Evolutionary conservation across 345 rosid genomes (phyloP).

Genomic region (Salix koriyanagi): DNA sequence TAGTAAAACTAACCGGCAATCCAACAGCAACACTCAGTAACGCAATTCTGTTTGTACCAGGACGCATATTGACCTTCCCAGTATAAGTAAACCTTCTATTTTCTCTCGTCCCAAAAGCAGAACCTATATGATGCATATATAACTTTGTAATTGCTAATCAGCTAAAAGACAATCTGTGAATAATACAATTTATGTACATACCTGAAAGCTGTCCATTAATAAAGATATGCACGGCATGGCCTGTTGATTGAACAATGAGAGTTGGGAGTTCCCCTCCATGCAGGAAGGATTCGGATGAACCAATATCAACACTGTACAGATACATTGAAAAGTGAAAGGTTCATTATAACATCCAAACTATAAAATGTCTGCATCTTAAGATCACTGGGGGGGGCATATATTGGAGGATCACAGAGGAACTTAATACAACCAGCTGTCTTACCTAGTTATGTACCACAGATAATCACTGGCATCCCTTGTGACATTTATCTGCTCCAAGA

Average conservation of each 20-base stretch:
- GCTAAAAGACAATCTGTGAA: background rate
- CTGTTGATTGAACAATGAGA: conserved; percentile 77
- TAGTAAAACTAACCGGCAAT: conserved; percentile 65
- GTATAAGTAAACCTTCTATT: conserved; percentile 64
- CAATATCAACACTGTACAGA: conserved; percentile 64
- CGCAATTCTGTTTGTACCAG: conserved; percentile 87
- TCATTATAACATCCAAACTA: background rate
- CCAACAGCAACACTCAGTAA: conserved; percentile 94
- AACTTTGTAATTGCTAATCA: background rate
- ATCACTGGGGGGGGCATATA: background rate
- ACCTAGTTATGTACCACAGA: conserved; percentile 60
- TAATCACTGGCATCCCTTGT: conserved; percentile 60
- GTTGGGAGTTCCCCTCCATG: conserved; percentile 90
- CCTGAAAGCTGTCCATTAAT: conserved; percentile 90
- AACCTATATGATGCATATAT: conserved; percentile 44
- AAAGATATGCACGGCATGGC: conserved; percentile 92
- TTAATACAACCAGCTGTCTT: conserved; percentile 1
- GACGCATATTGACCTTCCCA: conserved; percentile 71
- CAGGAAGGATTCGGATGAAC: conserved; percentile 74
- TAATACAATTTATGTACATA: conserved; percentile 18
- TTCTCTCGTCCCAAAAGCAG: conserved; percentile 83
- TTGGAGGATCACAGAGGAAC: background rate
- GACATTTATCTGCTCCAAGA: conserved; percentile 48
- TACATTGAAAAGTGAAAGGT: conserved; percentile 8
- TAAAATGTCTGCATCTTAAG: background rate